Conservation (phyloP, 495 filamentous ascomycete species). For the Penicillium goetzii region DNA sequence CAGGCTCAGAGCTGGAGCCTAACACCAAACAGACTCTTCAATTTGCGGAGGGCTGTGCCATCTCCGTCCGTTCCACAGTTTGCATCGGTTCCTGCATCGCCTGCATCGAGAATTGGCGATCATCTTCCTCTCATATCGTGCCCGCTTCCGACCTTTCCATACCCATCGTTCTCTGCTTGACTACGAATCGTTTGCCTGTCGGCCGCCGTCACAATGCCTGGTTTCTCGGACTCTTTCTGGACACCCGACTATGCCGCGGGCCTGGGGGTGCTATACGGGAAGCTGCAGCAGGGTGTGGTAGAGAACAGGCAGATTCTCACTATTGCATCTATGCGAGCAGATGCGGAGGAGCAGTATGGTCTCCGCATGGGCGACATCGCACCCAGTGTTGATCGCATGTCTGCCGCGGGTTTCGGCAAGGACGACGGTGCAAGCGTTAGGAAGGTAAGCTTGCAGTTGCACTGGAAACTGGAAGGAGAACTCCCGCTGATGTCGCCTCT, state of each 20-base stretch:
- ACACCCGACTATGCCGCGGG: constrained; percentile 91
- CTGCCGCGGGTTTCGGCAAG: constrained; percentile 76
- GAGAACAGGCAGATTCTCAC: constrained; percentile 94
- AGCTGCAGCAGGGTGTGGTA: constrained; percentile 92
- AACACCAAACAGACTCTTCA: constrained; percentile 10
- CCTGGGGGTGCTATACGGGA: constrained; percentile 92
- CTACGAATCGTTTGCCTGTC: constrained; percentile 10
- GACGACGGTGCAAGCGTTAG: constrained; percentile 96
- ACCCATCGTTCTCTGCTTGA: constrained; percentile 5
- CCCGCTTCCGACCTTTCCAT: not conserved
- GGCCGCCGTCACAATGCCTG: constrained; percentile 62
- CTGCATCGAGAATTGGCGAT: not conserved
- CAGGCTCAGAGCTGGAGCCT: constrained; percentile 11
- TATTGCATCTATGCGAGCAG: constrained; percentile 91
- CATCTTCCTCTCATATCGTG: not conserved
- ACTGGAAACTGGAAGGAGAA: not conserved
- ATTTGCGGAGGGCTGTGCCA: constrained; percentile 11
- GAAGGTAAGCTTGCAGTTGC: constrained; percentile 62
- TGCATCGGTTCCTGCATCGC: not conserved
- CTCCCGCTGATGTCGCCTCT: constrained; percentile 8
- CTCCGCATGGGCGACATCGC: constrained; percentile 79
- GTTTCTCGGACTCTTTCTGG: constrained; percentile 95
- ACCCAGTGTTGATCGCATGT: constrained; percentile 77
- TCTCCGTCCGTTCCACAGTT: constrained; percentile 8
- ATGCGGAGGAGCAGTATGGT: constrained; percentile 91